These are phyloP conservation scores for Mycogone perniciosa DNA, from an alignment of 2,329 filamentous ascomycete genomes.

Conservation along the genomic window DNA sequence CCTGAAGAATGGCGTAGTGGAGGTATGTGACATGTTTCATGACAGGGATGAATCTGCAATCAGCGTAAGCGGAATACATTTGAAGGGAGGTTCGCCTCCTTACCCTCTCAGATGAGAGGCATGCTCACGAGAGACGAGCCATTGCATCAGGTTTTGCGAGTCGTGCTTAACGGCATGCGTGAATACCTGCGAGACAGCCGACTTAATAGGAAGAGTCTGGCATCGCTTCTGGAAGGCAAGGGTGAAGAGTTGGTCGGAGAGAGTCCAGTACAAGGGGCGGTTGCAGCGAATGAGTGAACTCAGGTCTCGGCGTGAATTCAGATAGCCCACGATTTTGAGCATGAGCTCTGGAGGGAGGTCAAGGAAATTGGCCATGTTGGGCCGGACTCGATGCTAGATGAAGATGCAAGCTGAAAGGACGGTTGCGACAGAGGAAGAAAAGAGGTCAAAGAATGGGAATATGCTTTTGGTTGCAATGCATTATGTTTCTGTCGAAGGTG, in stretches of 20 bases:
- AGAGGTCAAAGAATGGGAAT: background rate
- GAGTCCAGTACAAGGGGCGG: background rate
- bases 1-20: constrained; percentile 6
- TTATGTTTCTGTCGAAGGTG: too few species aligned
- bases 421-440: background rate
- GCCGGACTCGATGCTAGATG: too few species aligned
- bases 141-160: constrained; percentile 4
- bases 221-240: background rate
- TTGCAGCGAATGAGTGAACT: constrained; percentile 3
- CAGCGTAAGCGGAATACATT: background rate
- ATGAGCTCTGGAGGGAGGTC: constrained; percentile 4
- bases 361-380: background rate
- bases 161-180: constrained; percentile 4
- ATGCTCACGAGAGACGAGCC: constrained; percentile 5
- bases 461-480: too few species aligned
- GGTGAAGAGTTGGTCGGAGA: background rate
- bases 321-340: background rate
- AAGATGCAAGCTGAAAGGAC: too few species aligned
- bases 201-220: background rate
- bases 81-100: background rate
- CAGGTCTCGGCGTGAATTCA: background rate
- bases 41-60: background rate
- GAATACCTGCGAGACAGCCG: background rate
- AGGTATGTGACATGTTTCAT: constrained; percentile 1
- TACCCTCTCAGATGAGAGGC: constrained; percentile 2